Evolutionary conservation across 306 rosid species (phyloP), one percentile per base, ranked within the genome.

Genomic region (Quercus engelmannii): DNA sequence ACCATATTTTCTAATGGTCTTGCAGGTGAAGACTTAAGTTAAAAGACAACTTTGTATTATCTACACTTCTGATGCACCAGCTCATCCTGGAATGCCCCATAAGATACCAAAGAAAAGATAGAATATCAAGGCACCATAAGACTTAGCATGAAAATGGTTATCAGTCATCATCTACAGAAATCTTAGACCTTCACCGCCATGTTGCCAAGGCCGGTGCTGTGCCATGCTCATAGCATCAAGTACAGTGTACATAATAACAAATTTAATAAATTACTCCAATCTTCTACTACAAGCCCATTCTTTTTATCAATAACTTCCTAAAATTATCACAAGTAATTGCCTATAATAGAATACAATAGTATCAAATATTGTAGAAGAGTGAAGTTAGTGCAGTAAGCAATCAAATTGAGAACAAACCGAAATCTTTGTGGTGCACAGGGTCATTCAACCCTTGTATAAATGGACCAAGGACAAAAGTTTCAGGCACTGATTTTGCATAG

Each of bases 371-470:
- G 76, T 78, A 31, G 31, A 69, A 69, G 14, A 78, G 38, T 41
- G 77, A 80, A 71, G 51, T 80, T 62, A 74, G 64, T 73, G 55
- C 52, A 75, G 69, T 23, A 65, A n/a, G 20, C 65, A 80, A 79
- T 56, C 67, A 38, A 69, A 55, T 55, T 19, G 86, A 79, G 64
- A 61, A 83, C 88, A 61, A 62, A 94, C 99, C 97, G 77, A 94
- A 94, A 57, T 92, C 97, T 85, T 90, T 92, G 87, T 94, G 97
- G 74, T 94, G 99, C 81, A 86, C 87, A 13, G 99, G 97, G 75
- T 94, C 99, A 77, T 94, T 94, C 81, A 94, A 54, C 71, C 93
- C 97, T 84, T 85, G 90, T 73, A 94, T 70, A 76, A 94, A 85
- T 76, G 97, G 95, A 80, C 97, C 97, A 55, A 92, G 90, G 72